A percentile compares a stretch with the other conserved stretches of the same genome.
Evolutionary conservation across 2,329 filamentous ascomycete genomes (phyloP).

Genomic region (Pestalotiopsis sp.): DNA sequence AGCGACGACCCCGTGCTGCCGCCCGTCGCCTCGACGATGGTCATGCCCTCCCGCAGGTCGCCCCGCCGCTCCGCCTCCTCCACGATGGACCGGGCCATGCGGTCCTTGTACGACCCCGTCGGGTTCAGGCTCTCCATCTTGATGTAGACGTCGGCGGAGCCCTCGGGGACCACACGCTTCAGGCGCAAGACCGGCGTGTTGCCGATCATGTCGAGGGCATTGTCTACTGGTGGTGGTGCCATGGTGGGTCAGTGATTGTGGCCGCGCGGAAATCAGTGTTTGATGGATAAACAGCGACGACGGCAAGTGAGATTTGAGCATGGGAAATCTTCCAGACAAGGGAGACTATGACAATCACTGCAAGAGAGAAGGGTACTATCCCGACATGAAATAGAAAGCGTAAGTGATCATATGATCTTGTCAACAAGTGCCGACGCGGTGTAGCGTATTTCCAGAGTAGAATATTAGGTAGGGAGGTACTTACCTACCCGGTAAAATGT

Average conservation of each 20-base stretch:
- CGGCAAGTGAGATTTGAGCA: neutral
- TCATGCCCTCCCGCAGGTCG: neutral
- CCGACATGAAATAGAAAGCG: too few species aligned
- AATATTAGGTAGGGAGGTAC: neutral
- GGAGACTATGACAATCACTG: neutral
- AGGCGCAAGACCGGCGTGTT: neutral
- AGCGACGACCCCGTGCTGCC: constrained; percentile 5
- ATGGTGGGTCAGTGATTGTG: neutral
- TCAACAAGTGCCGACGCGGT: neutral
- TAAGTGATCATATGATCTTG: neutral
- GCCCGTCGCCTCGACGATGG: constrained; percentile 1
- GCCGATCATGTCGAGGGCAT: constrained; percentile 1
- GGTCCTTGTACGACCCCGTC: constrained; percentile 5
- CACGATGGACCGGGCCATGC: constrained; percentile 4
- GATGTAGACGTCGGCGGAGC: neutral
- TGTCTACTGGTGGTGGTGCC: neutral
- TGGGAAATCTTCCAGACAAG: neutral
- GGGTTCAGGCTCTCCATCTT: constrained; percentile 6
- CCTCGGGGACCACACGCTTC: neutral
- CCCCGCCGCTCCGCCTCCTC: constrained; percentile 3
- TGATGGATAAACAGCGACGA: neutral
- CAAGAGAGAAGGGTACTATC: neutral
- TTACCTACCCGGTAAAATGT: neutral
- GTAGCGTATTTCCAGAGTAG: neutral
- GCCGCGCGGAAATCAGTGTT: neutral